phyloP scores from a whole-genome alignment of 2,329 filamentous ascomycete species.

The Cytospora mali region DNA sequence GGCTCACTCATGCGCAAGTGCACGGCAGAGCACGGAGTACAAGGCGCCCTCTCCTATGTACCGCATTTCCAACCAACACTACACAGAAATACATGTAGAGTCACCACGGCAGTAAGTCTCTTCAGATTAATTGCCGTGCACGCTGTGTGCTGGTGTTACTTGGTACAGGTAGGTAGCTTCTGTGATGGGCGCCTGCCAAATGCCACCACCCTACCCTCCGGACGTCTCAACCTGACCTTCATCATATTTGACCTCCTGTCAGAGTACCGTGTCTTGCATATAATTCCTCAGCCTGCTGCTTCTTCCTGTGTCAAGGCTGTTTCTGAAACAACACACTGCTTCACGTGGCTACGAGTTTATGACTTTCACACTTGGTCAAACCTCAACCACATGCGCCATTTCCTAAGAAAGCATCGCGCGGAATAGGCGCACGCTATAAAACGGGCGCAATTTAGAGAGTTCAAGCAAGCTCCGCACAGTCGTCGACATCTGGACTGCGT shows the following conservation, averaged over 20 bases:
- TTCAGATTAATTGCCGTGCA: background rate
- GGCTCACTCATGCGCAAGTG: background rate
- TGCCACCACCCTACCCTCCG: constrained; percentile 19
- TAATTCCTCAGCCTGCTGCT: constrained; percentile 5
- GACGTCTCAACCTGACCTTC: constrained; percentile 13
- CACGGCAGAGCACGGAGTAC: background rate
- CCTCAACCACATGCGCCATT: constrained; percentile 6
- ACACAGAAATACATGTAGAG: background rate
- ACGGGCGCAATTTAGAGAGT: constrained; percentile 5
- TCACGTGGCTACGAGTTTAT: constrained; percentile 3
- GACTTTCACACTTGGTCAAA: background rate
- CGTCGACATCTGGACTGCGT: constrained; percentile 15
- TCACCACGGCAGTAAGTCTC: background rate
- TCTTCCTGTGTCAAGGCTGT: background rate
- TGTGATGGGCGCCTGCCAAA: constrained; percentile 26
- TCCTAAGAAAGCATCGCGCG: constrained; percentile 7
- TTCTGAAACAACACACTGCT: background rate
- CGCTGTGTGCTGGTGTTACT: background rate
- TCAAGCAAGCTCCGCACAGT: constrained; percentile 4
- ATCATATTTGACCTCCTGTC: constrained; percentile 1
- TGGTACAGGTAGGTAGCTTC: constrained; percentile 9
- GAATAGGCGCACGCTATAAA: constrained; percentile 12
- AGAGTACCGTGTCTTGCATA: background rate
- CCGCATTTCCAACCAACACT: background rate
- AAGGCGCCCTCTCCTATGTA: background rate